phyloP scores from a whole-genome alignment of 2,329 filamentous ascomycete genomes.

The Tympanopsis confertula region DNA sequence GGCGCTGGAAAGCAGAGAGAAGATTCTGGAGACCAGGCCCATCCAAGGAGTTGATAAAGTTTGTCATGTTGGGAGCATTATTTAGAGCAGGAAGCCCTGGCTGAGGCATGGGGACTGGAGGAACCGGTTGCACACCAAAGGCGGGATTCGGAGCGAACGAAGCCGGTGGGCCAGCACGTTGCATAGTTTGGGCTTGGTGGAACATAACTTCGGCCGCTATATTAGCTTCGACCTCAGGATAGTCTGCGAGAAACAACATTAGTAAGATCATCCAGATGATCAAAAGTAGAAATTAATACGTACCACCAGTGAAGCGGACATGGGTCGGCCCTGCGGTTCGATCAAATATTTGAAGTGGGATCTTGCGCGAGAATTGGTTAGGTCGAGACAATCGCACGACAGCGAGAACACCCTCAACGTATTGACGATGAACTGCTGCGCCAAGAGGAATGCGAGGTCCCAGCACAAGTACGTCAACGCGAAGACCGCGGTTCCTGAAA shows the following conservation, averaged over 20 bases:
- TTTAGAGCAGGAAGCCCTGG: background rate
- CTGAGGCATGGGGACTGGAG: background rate
- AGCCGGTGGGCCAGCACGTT: background rate
- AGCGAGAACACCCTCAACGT: constrained; percentile 61
- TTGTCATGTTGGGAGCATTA: background rate
- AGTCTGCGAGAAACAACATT: constrained; percentile 24
- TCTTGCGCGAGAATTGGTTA: constrained; percentile 49
- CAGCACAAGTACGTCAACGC: constrained; percentile 52
- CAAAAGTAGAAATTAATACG: no score
- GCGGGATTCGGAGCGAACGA: background rate
- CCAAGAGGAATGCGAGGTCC: constrained; percentile 52
- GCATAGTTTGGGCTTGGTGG: constrained; percentile 31
- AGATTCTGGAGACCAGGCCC: background rate
- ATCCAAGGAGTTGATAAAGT: background rate
- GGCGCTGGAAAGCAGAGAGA: background rate
- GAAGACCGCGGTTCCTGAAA: constrained; percentile 48
- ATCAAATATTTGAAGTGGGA: constrained; percentile 60
- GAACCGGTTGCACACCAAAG: background rate
- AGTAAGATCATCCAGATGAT: no score
- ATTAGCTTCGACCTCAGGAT: constrained; percentile 53
- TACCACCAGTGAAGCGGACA: constrained; percentile 51
- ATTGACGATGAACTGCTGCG: constrained; percentile 55
- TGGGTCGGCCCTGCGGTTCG: constrained; percentile 47
- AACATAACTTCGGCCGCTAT: constrained; percentile 57
- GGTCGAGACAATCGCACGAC: constrained; percentile 48